Conservation (phyloP, 2,329 filamentous ascomycete genomes). For the Aspergillus melleus region DNA sequence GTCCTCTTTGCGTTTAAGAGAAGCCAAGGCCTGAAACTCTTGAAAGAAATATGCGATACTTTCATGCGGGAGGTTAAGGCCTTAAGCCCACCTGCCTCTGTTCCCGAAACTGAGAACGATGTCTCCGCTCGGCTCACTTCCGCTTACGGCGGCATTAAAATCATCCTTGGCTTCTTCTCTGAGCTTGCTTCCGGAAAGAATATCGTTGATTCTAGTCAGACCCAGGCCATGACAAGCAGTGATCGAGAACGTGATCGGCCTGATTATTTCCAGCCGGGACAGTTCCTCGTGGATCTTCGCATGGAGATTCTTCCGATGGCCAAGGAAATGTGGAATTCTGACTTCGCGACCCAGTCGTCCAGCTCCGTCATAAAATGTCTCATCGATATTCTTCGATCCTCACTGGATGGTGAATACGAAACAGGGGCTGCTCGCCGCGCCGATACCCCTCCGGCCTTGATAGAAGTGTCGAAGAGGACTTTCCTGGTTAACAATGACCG, state of each 20-base stretch:
- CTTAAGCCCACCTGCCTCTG: conserved; percentile 46
- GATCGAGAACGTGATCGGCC: conserved; percentile 57
- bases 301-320: conserved; percentile 76
- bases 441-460: conserved; percentile 57
- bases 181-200: conserved; percentile 75
- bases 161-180: conserved; percentile 79
- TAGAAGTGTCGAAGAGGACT: conserved; percentile 48
- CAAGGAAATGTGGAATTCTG: conserved; percentile 79
- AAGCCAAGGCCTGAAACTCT: conserved; percentile 68
- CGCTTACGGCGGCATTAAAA: conserved; percentile 67
- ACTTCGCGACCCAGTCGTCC: conserved; percentile 77
- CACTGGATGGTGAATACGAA: conserved; percentile 77
- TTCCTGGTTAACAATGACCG: conserved; percentile 55
- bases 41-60: conserved; percentile 70
- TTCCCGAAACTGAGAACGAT: conserved; percentile 39
- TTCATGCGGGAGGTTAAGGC: conserved; percentile 63
- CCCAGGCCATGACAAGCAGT: conserved; percentile 52
- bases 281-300: conserved; percentile 84
- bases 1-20: conserved; percentile 87
- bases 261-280: conserved; percentile 66
- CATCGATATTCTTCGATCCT: conserved; percentile 78
- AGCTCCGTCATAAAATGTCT: conserved; percentile 74
- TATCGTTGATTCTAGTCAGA: conserved; percentile 73
- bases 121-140: conserved; percentile 47
- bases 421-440: conserved; percentile 60